Base-by-base conservation (phyloP, 306 rosid genomes). In the Sicyos edulis region DNA sequence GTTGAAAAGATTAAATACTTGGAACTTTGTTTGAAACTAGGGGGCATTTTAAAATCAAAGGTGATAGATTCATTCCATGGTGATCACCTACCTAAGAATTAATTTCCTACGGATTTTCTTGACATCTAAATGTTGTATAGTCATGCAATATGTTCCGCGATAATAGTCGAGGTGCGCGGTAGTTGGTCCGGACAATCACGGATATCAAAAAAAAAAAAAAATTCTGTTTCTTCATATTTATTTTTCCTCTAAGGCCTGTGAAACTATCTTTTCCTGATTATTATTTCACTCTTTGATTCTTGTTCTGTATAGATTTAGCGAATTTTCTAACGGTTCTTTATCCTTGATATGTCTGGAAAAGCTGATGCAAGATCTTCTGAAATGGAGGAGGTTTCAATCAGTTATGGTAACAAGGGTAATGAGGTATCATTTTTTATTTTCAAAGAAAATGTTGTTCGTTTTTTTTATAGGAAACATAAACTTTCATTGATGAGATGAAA, bases 391-490 rank as follows among this genome's bases (percentile, higher is more conserved):
- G 89, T 93, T 79, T 80, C 87, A 80, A 91, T 93, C 74, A 91
- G 99, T 60, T 91, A 93, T 57, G 96, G 97, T 73, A 81, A 84
- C 91, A 93, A 93, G 76, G 99, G 97, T 60, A 91, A 88, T 69
- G 97, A 91, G 99, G 99, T 93, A 87, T 78, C 73, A 1, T 51
- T 60, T 60, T 22, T 47, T 72, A 45, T 51, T 64, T 15, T 54
- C 16, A 37, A 55, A 29, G 29, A 44, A 10, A 42, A 47, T 64
- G 17, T 66, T 45, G 29, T 66, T 6, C 14, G n/a, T n/a, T n/a
- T n/a, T n/a, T n/a, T n/a, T n/a, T n/a, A n/a, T n/a, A n/a, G n/a
- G n/a, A n/a, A n/a, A n/a, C n/a, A n/a, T n/a, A n/a, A n/a, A n/a
- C n/a, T n/a, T n/a, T n/a, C n/a, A n/a, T n/a, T n/a, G n/a, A n/a